phyloP scores from a whole-genome alignment of 1,139 yeast species.

The Cylindricascospora bacillispora region DNA sequence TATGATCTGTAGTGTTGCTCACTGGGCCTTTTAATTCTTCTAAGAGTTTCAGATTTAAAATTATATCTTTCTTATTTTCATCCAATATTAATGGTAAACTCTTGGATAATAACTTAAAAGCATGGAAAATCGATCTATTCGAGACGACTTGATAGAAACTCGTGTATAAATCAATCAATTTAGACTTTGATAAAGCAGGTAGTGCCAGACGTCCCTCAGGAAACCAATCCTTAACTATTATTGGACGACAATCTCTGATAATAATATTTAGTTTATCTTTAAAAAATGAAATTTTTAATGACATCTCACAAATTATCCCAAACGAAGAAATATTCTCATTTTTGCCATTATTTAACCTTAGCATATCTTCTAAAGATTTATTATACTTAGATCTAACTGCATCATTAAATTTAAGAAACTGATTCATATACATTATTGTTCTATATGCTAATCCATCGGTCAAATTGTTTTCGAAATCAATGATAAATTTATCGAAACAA shows the following conservation, averaged over 20 bases:
- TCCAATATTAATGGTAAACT: no score
- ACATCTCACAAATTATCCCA: conserved; percentile 18
- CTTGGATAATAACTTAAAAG: no score
- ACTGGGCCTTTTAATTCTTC: no score
- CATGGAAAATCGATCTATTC: no score
- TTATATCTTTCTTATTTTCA: no score
- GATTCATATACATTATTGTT: conserved; percentile 10
- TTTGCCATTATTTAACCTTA: conserved; percentile 8
- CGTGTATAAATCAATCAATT: no score
- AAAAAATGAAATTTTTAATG: conserved; percentile 12
- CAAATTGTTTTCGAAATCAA: conserved; percentile 9
- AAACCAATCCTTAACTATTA: no score
- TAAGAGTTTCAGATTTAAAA: no score
- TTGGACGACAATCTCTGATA: conserved; percentile 12
- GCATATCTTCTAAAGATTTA: conserved; percentile 5
- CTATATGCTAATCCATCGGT: conserved; percentile 9
- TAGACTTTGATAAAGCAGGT: no score
- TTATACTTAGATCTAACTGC: conserved; percentile 6
- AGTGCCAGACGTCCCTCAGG: no score
- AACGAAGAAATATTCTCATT: conserved; percentile 13
- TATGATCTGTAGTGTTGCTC: no score
- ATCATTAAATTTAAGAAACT: conserved; percentile 8
- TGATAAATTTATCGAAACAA: conserved; percentile 12
- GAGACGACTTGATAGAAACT: no score
- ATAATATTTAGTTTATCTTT: conserved; percentile 16